Percentiles rank a stretch among this genome's conserved stretches.
Evolutionary conservation across 345 rosid genomes (phyloP).

Genomic region (Adansonia digitata): DNA sequence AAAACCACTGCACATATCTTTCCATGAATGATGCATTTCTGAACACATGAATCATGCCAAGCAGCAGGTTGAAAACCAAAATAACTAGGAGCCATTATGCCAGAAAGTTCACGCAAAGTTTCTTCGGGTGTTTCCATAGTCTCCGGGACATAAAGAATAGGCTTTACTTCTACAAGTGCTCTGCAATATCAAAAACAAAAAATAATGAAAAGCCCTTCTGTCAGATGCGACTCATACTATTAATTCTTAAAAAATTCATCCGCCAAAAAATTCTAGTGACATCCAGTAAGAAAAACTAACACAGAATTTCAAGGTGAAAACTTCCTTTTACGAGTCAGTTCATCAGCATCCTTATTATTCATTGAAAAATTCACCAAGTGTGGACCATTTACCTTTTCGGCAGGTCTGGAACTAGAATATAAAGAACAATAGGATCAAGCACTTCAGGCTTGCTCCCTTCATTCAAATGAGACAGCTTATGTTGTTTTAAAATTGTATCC

Average conservation of each 20-base stretch:
- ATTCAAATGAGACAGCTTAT: conserved; percentile 34
- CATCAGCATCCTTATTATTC: neutral
- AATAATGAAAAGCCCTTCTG: neutral
- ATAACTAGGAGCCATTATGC: conserved; percentile 20
- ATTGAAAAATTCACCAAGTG: neutral
- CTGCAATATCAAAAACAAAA: conserved; percentile 37
- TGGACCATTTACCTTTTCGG: conserved; percentile 66
- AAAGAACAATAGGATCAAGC: conserved; percentile 56
- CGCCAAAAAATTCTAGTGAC: neutral
- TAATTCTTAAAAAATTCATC: neutral
- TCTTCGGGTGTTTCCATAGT: conserved; percentile 32
- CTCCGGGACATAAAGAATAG: conserved; percentile 55
- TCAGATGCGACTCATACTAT: neutral
- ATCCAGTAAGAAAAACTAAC: neutral
- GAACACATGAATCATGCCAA: conserved; percentile 79
- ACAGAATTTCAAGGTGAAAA: neutral
- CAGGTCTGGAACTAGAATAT: conserved; percentile 77
- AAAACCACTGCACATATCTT: conserved; percentile 57
- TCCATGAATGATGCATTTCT: conserved; percentile 58
- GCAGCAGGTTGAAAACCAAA: conserved; percentile 62
- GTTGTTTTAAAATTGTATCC: conserved; percentile 38
- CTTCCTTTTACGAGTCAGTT: conserved; percentile 2
- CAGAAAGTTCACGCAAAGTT: conserved; percentile 20
- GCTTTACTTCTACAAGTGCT: conserved; percentile 87
- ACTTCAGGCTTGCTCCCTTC: conserved; percentile 20